These are phyloP conservation scores for Kuraishia molischiana DNA, from an alignment of 805 yeast genomes.

Conservation along the genomic window DNA sequence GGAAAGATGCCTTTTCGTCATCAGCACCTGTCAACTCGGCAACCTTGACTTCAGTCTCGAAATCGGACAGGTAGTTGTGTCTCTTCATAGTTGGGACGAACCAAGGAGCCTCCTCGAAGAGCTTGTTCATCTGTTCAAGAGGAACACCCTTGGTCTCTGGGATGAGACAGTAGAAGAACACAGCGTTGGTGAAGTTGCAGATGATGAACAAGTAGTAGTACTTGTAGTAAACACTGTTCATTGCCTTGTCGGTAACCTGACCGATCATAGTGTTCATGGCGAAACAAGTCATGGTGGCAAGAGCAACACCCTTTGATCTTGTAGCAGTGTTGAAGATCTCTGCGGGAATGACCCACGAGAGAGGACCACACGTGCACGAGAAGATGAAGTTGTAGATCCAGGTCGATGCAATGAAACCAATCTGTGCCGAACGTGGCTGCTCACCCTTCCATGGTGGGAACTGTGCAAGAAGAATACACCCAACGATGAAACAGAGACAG, in stretches of 20 bases:
- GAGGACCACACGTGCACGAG: conserved; percentile 15
- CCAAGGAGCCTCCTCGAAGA: not conserved
- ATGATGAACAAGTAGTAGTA: conserved; percentile 15
- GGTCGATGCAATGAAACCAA: conserved; percentile 17
- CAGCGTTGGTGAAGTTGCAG: conserved; percentile 17
- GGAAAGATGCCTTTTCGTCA: not conserved
- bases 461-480: conserved; percentile 11
- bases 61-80: not conserved
- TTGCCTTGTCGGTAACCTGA: conserved; percentile 20
- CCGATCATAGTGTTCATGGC: conserved; percentile 26
- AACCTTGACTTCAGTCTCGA: conserved; percentile 1
- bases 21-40: not conserved
- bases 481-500: conserved; percentile 10
- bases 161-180: conserved; percentile 21
- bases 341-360: conserved; percentile 43
- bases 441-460: conserved; percentile 12
- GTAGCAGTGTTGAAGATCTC: conserved; percentile 49
- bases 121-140: conserved; percentile 3
- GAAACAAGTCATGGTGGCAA: conserved; percentile 30
- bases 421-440: conserved; percentile 13
- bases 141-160: conserved; percentile 20
- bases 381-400: conserved; percentile 19
- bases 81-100: conserved; percentile 1
- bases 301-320: conserved; percentile 52
- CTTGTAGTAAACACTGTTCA: conserved; percentile 14